Percentiles rank a stretch among this genome's conserved stretches.
These are phyloP conservation scores for Pyrus betulifolia DNA, from an alignment of 306 rosid genomes.

Conservation along the genomic window DNA sequence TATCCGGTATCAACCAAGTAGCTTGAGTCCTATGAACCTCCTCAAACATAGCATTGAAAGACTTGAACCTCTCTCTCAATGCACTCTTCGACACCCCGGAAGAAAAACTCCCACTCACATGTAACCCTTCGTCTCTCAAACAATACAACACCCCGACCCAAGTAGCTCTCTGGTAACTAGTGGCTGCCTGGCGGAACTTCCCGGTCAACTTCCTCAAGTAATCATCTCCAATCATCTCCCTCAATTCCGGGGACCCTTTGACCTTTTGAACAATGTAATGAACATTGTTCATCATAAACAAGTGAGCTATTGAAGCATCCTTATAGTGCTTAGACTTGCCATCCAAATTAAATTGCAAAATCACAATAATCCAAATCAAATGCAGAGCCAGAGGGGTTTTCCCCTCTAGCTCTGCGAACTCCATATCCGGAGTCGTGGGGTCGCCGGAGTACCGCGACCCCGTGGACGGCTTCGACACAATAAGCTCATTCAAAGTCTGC, in stretches of 20 bases:
- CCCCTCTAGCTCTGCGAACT: constrained; percentile 72
- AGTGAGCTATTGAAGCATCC: constrained; percentile 63
- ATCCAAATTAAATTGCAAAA: constrained; percentile 82
- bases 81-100: constrained; percentile 91
- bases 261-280: constrained; percentile 96
- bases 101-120: constrained; percentile 78
- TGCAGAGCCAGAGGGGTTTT: constrained; percentile 77
- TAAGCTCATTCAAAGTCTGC: constrained; percentile 72
- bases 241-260: constrained; percentile 75
- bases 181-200: constrained; percentile 81
- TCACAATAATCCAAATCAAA: constrained; percentile 94
- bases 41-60: constrained; percentile 92
- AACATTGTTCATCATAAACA: constrained; percentile 95
- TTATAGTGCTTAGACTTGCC: constrained; percentile 89
- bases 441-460: constrained; percentile 80
- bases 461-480: constrained; percentile 83
- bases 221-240: constrained; percentile 89
- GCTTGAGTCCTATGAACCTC: constrained; percentile 94
- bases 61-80: constrained; percentile 87
- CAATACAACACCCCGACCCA: constrained; percentile 88
- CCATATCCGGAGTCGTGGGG: constrained; percentile 82
- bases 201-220: constrained; percentile 77
- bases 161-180: constrained; percentile 88
- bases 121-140: constrained; percentile 88
- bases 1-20: constrained; percentile 83